Conservation (phyloP, 441 rosid species). For the Euphorbia corollata region DNA sequence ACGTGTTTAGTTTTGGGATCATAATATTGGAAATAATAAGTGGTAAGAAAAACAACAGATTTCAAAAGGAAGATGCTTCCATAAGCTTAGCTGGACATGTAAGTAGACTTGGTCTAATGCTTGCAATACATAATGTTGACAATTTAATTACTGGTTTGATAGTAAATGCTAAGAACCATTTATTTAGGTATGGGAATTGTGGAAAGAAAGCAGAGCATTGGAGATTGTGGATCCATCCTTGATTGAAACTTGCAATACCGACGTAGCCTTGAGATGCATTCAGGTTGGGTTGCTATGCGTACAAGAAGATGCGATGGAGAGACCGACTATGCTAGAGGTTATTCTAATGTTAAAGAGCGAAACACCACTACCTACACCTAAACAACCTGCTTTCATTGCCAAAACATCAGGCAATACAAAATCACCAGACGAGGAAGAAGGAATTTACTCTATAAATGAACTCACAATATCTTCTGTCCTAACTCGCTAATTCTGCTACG, state of each 20-base stretch:
- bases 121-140: too few species aligned
- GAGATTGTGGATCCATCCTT: conserved; percentile 31
- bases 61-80: conserved; percentile 11
- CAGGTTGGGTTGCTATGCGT: conserved; percentile 51
- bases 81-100: conserved; percentile 29
- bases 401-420: not conserved
- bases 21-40: conserved; percentile 30
- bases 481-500: conserved; percentile 19
- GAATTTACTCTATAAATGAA: not conserved
- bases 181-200: conserved; percentile 41
- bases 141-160: not conserved
- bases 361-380: conserved; percentile 36
- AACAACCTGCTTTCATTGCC: conserved; percentile 36
- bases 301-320: conserved; percentile 36
- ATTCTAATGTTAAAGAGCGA: conserved; percentile 41
- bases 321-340: conserved; percentile 43
- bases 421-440: not conserved
- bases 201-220: conserved; percentile 31
- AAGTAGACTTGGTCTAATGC: conserved; percentile 1
- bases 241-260: conserved; percentile 12
- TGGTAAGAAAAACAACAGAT: conserved; percentile 23
- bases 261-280: conserved; percentile 23
- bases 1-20: conserved; percentile 38
- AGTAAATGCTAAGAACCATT: not conserved
- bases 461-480: not conserved